These are phyloP conservation scores for Apophysomyces variabilis DNA, from an alignment of 371 early-diverging fungal genomes.

Conservation along the genomic window DNA sequence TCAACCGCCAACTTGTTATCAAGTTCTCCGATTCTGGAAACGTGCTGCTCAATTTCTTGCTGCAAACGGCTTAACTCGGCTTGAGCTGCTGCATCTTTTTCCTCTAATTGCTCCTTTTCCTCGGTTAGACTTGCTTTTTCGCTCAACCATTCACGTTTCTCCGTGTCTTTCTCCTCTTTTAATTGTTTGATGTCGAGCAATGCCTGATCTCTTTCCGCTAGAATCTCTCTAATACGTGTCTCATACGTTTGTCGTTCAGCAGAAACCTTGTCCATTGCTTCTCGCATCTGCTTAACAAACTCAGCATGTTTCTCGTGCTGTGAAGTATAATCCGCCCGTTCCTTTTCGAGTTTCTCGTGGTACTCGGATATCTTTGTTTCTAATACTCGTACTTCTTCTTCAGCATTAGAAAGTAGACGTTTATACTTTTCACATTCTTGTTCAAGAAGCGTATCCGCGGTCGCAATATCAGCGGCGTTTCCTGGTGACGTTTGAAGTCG, in stretches of 20 bases:
- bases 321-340: constrained; percentile 4
- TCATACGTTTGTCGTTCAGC: not conserved
- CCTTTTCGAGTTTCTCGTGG: constrained; percentile 7
- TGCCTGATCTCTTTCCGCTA: constrained; percentile 2
- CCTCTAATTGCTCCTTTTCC: constrained; percentile 12
- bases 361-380: constrained; percentile 4
- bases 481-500: not conserved
- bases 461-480: not conserved
- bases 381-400: constrained; percentile 14
- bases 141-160: constrained; percentile 3
- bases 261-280: constrained; percentile 6
- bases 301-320: constrained; percentile 1
- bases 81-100: constrained; percentile 3
- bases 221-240: constrained; percentile 4
- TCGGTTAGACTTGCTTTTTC: constrained; percentile 9
- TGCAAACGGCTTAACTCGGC: constrained; percentile 10
- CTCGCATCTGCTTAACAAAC: constrained; percentile 7
- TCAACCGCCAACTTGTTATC: constrained; percentile 18
- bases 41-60: constrained; percentile 17
- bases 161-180: constrained; percentile 5
- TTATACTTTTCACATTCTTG: constrained; percentile 10
- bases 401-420: constrained; percentile 2
- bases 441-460: constrained; percentile 8
- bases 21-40: constrained; percentile 16
- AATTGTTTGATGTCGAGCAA: not conserved